phyloP scores from a whole-genome alignment of 2,329 filamentous ascomycete genomes.

The Blastomyces parvus region DNA sequence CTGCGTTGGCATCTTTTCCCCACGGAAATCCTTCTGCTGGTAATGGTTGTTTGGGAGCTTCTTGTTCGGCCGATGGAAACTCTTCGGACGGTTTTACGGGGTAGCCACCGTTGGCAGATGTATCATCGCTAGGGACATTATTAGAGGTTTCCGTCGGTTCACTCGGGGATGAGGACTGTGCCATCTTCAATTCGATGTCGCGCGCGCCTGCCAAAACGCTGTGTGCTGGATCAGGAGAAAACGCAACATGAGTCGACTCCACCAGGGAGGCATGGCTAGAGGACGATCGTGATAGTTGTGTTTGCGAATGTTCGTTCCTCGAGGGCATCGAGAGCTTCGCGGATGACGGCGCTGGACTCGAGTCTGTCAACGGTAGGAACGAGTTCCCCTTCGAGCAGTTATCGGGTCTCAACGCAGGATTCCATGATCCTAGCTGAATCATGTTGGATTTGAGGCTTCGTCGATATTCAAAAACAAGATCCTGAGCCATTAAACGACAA shows the following conservation, averaged over 20 bases:
- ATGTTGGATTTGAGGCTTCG: constrained; percentile 7
- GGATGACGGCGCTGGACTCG: neutral
- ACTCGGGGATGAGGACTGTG: neutral
- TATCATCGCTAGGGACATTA: neutral
- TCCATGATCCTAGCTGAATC: constrained; percentile 38
- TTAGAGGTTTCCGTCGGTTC: neutral
- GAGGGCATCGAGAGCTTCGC: neutral
- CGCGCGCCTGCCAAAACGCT: neutral
- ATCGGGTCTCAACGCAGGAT: constrained; percentile 46
- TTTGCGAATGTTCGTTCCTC: neutral
- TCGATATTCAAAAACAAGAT: constrained; percentile 5
- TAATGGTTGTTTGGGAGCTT: neutral
- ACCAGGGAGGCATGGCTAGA: neutral
- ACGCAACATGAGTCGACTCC: neutral
- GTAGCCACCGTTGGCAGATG: neutral
- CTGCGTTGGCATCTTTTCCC: neutral
- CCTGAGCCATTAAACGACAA: constrained; percentile 8
- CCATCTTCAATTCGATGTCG: neutral
- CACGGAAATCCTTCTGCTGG: neutral
- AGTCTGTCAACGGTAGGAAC: neutral
- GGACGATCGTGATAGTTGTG: neutral
- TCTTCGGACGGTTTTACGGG: neutral
- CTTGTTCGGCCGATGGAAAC: neutral
- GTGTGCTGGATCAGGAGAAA: neutral
- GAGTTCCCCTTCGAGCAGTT: constrained; percentile 14